Evolutionary conservation across 2,329 filamentous ascomycete species (phyloP).

Genomic region (Chaetomiaceae sp.): DNA sequence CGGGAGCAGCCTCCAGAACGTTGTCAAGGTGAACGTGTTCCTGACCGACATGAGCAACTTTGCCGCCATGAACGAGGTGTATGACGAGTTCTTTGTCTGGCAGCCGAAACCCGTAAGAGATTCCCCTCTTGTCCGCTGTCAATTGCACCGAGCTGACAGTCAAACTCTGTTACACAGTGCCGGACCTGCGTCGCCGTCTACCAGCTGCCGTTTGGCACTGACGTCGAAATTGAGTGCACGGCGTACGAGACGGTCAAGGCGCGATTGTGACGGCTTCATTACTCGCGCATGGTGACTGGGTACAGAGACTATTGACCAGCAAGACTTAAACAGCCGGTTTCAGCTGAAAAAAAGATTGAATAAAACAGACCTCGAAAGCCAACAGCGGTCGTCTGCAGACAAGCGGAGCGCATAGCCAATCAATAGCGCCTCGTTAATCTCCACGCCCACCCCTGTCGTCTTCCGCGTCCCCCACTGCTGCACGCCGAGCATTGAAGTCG

Average conservation of each 20-base stretch:
- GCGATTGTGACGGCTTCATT: conserved; percentile 3
- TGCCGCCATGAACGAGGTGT: conserved; percentile 53
- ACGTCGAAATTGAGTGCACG: conserved; percentile 73
- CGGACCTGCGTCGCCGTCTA: conserved; percentile 71
- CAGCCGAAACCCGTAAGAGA: conserved; percentile 44
- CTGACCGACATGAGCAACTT: conserved; percentile 63
- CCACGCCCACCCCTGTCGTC: not conserved
- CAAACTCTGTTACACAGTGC: conserved; percentile 32
- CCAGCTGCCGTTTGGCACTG: conserved; percentile 64
- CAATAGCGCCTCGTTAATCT: conserved; percentile 12
- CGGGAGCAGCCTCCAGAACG: conserved; percentile 54
- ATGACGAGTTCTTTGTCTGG: conserved; percentile 44
- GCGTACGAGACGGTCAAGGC: conserved; percentile 34
- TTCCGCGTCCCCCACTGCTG: not conserved
- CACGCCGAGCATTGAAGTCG: not conserved
- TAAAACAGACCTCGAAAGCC: not conserved
- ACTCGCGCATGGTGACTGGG: too few species aligned
- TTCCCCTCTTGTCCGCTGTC: conserved; percentile 29
- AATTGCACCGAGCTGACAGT: not conserved
- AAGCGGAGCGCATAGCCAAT: conserved; percentile 4
- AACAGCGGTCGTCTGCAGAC: not conserved
- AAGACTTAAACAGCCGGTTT: too few species aligned
- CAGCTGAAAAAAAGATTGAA: too few species aligned
- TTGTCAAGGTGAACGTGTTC: conserved; percentile 65
- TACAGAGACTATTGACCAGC: too few species aligned